Evolutionary conservation across 2,329 filamentous ascomycete genomes (phyloP).

Genomic region (Hypoxylon sp.): DNA sequence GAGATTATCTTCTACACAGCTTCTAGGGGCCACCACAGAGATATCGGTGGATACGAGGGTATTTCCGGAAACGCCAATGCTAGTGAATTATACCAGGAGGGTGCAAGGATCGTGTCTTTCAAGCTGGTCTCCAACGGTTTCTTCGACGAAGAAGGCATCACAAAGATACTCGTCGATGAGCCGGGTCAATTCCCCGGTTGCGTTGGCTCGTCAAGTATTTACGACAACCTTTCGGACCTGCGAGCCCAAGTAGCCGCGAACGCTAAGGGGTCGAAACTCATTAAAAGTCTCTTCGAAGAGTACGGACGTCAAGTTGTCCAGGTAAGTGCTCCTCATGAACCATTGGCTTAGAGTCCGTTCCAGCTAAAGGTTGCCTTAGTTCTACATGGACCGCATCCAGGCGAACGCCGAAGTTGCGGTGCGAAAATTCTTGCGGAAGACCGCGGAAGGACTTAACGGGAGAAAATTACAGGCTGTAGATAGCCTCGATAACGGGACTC

Average conservation of each 20-base stretch:
- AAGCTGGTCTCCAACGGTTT: conserved; percentile 77
- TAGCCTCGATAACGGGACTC: conserved; percentile 82
- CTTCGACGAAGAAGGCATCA: conserved; percentile 79
- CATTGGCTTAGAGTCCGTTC: conserved; percentile 59
- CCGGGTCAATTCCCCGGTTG: conserved; percentile 77
- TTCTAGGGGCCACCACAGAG: conserved; percentile 82
- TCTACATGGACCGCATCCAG: conserved; percentile 9
- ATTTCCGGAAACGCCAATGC: conserved; percentile 60
- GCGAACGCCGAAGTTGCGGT: conserved; percentile 72
- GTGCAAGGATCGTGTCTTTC: conserved; percentile 68
- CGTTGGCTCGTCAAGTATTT: conserved; percentile 77
- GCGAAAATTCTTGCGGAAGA: conserved; percentile 73
- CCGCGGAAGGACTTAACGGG: conserved; percentile 71
- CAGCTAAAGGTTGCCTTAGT: conserved; percentile 1
- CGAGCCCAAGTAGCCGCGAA: conserved; percentile 83
- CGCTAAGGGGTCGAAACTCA: conserved; percentile 80
- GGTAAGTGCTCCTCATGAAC: conserved; percentile 73
- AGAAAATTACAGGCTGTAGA: conserved; percentile 75
- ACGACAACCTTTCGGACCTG: conserved; percentile 81
- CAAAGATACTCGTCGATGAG: conserved; percentile 70
- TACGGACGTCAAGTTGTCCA: conserved; percentile 79
- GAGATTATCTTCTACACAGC: conserved; percentile 85
- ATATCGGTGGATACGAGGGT: conserved; percentile 61
- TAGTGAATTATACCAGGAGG: conserved; percentile 67
- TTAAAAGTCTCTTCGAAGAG: conserved; percentile 75